Evolutionary conservation across 257 asterid species (phyloP).

Genomic region (Solanum megistacrolobum): DNA sequence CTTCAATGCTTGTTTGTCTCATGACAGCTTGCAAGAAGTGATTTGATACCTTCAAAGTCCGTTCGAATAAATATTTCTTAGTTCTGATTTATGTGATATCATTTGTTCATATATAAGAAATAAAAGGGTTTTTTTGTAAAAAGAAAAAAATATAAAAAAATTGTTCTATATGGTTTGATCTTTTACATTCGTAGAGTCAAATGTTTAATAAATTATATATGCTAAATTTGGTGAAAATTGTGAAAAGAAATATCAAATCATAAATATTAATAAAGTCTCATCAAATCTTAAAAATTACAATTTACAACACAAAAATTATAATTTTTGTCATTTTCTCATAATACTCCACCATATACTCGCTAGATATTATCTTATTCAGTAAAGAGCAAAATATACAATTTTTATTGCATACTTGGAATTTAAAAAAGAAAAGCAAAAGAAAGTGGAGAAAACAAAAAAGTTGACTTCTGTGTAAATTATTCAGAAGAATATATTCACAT

Average conservation of each 20-base stretch:
- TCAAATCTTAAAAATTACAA: neutral
- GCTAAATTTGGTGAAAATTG: neutral
- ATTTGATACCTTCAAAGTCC: neutral
- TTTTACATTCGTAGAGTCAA: neutral
- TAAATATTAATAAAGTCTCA: neutral
- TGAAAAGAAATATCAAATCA: neutral
- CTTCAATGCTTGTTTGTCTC: neutral
- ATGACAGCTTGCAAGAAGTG: neutral
- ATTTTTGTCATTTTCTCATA: neutral
- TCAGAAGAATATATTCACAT: neutral
- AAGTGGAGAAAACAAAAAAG: constrained; percentile 44
- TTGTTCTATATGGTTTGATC: no score
- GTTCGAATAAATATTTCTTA: rapidly evolving
- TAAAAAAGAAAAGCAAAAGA: constrained; percentile 12
- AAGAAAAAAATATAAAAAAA: no score
- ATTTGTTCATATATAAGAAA: rapidly evolving
- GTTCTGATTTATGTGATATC: no score
- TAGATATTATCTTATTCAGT: neutral
- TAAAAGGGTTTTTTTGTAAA: neutral
- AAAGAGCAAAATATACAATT: neutral
- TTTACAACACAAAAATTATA: neutral
- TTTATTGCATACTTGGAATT: neutral
- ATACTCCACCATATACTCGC: neutral
- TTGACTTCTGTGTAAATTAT: constrained; percentile 24
- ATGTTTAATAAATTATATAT: neutral